Conservation (phyloP, 371 early-diverging fungal species). For the Lichtheimia hyalospora region DNA sequence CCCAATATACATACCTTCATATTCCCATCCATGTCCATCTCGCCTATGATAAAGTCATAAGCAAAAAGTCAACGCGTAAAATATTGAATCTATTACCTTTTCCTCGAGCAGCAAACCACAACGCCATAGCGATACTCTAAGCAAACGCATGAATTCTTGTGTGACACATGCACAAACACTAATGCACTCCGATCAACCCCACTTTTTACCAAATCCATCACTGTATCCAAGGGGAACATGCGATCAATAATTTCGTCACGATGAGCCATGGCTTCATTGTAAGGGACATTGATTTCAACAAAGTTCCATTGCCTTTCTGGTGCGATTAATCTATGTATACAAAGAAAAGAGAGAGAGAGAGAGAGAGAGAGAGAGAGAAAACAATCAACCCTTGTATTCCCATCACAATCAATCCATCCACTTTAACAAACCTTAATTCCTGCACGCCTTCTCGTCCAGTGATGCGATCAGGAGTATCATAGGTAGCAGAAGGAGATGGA, state of each 20-base stretch:
- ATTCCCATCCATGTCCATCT: slow-evolving; percentile 16
- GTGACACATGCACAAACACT: not conserved
- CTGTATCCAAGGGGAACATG: slow-evolving; percentile 83
- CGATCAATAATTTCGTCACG: slow-evolving; percentile 63
- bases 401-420: no score
- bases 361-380: no score
- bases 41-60: slow-evolving; percentile 10
- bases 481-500: slow-evolving; percentile 29
- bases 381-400: no score
- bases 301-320: slow-evolving; percentile 84
- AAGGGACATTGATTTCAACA: slow-evolving; percentile 88
- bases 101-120: slow-evolving; percentile 95
- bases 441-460: slow-evolving; percentile 71
- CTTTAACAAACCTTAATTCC: slow-evolving; percentile 52
- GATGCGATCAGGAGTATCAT: slow-evolving; percentile 87
- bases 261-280: slow-evolving; percentile 59
- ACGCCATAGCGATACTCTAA: slow-evolving; percentile 92
- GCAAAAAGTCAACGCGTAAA: no score
- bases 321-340: slow-evolving; percentile 39
- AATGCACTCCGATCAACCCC: no score
- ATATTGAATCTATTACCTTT: slow-evolving; percentile 18
- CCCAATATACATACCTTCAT: slow-evolving; percentile 1
- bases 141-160: not conserved
- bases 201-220: slow-evolving; percentile 84
- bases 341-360: not conserved